phyloP scores from a whole-genome alignment of 257 asterid genomes.

The Forsythia viridissima region DNA sequence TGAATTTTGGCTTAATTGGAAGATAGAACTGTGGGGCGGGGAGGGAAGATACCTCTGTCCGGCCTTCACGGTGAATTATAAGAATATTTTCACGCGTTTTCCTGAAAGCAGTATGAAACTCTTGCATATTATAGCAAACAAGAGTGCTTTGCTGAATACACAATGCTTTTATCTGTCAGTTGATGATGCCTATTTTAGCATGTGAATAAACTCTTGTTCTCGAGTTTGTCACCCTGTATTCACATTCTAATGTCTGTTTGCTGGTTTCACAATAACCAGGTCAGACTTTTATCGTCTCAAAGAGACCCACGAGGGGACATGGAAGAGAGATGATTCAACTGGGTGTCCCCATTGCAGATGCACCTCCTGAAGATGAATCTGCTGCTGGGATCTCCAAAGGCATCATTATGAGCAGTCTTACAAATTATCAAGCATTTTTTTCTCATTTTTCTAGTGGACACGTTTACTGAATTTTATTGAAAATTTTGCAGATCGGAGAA shows the following conservation, averaged over 20 bases:
- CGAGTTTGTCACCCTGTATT: slow-evolving; percentile 12
- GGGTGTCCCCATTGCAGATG: slow-evolving; percentile 68
- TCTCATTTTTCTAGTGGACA: slow-evolving; percentile 16
- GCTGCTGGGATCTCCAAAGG: slow-evolving; percentile 64
- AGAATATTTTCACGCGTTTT: neutral
- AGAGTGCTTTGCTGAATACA: slow-evolving; percentile 7
- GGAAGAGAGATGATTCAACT: slow-evolving; percentile 93
- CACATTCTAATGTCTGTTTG: slow-evolving; percentile 25
- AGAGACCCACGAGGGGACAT: slow-evolving; percentile 83
- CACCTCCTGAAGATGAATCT: slow-evolving; percentile 59
- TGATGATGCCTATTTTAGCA: slow-evolving; percentile 3
- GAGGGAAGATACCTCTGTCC: neutral
- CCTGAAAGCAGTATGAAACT: slow-evolving; percentile 3
- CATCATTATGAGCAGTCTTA: slow-evolving; percentile 31
- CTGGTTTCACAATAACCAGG: slow-evolving; percentile 53
- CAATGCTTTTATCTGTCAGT: slow-evolving; percentile 9
- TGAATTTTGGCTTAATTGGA: neutral
- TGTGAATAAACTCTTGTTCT: slow-evolving; percentile 2
- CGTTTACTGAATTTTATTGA: slow-evolving; percentile 21
- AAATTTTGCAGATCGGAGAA: slow-evolving; percentile 58
- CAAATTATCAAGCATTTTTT: slow-evolving; percentile 12
- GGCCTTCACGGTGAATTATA: neutral
- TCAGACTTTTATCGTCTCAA: slow-evolving; percentile 61
- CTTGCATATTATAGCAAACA: neutral
- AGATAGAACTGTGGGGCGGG: neutral